These are phyloP conservation scores for Yarrowia keelungensis DNA, from an alignment of 805 yeast genomes.

Conservation along the genomic window DNA sequence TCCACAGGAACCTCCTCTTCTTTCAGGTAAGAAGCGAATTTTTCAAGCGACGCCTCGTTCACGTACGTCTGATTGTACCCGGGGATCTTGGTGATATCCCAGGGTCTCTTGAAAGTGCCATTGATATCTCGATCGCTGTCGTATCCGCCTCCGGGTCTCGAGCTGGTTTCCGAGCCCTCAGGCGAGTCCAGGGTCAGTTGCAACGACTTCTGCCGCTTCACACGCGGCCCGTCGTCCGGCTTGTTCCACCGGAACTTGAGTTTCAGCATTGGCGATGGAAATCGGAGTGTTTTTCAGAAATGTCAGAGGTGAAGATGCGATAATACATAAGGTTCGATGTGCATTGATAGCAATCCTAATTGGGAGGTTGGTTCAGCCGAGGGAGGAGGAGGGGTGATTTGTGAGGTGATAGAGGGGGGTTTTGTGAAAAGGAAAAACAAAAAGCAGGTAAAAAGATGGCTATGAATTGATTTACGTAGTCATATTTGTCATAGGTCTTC, in stretches of 20 bases:
- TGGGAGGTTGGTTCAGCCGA: constrained; percentile 17
- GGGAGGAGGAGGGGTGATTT: background rate
- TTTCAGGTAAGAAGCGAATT: background rate
- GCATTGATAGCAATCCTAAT: constrained; percentile 36
- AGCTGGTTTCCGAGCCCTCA: constrained; percentile 1
- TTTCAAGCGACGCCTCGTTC: constrained; percentile 22
- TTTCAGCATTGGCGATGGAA: constrained; percentile 1
- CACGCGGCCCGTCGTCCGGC: constrained; percentile 18
- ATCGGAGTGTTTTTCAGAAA: too few species aligned
- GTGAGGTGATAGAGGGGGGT: background rate
- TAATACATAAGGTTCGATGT: constrained; percentile 6
- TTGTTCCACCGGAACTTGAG: constrained; percentile 26
- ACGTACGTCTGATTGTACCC: constrained; percentile 26
- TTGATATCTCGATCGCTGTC: constrained; percentile 23
- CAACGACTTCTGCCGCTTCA: constrained; percentile 22
- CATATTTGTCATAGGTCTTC: background rate
- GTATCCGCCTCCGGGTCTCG: constrained; percentile 27
- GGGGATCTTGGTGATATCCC: constrained; percentile 37
- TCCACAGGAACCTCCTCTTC: constrained; percentile 23
- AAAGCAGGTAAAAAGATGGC: background rate
- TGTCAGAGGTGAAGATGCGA: background rate
- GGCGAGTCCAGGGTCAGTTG: constrained; percentile 4
- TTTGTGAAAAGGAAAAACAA: too few species aligned
- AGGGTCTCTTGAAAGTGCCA: constrained; percentile 34
- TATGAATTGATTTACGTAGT: background rate